Evolutionary conservation across 441 rosid genomes (phyloP), one percentile per base, ranked within the genome.

Genomic region (Euphorbia schlechtendalii): DNA sequence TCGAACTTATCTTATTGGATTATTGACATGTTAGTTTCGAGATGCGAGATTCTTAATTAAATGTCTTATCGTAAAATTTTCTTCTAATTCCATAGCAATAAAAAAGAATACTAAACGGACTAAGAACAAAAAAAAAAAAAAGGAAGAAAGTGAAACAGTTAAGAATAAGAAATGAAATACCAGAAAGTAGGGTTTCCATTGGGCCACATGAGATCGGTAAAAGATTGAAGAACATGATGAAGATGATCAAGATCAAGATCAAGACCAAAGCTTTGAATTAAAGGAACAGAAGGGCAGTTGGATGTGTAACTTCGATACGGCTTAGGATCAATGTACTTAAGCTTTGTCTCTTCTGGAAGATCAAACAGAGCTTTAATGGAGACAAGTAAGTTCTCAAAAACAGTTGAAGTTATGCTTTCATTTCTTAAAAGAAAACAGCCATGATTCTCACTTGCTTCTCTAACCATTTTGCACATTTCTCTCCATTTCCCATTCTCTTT

Each of bases 151-250:
- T 32, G 34, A 32, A 32, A 32, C 6, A 32, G 34, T 32, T 2
- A 32, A 32, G 34, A 32, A 32, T 6, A 32, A 2, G 34, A 32
- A 32, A 6, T 32, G 34, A 2, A 32, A 32, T 49, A 73, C 86
- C 84, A 66, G 80, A 84, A 84, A 13, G 38, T 12, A 4, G 79
- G 69, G 65, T 80, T 77, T 12, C 81, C 83, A 0, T 73, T 54
- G 2, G 84, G 81, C 86, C 82, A 82, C 76, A 82, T 72, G 70
- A 77, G 76, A 28, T 60, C 17, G 34, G 86, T 70, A 61, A 82
- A 82, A 12, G 67, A 72, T 40, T 61, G 71, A 59, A 71, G 65
- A 1, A 41, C 34, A 4, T 65, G 70, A 0, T 59, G 59, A 6
- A 21, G 57, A 0, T 69, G 73, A 1, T 78, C 63, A 58, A 73